Evolutionary conservation across 305 asterid genomes (phyloP), one percentile per base, ranked within the genome.

Genomic region (Fraxinus xanthoxyloides): DNA sequence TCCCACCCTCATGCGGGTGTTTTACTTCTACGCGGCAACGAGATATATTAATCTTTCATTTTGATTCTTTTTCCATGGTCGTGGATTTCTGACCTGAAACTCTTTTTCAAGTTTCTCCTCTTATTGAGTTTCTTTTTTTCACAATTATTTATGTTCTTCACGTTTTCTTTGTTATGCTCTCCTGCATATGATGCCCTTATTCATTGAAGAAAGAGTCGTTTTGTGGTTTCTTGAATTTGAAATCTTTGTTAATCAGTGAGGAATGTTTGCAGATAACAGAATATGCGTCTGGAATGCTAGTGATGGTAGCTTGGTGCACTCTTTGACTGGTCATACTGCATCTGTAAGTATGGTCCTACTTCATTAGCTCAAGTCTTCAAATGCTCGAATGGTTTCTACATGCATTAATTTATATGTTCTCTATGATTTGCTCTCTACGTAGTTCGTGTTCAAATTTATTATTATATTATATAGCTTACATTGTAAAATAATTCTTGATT

Each of bases 211-310:
- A 77, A 77, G 80, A 78, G 75, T 54, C 78, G 46, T 82, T 65
- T 13, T 78, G 48, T 84, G 79, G 77, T 89, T 82, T 79, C 76
- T 88, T 19, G 31, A 61, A 28, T 28, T 63, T 79, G 82, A 78
- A 76, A 59, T 72, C 48, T 80, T 26, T 46, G 24, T 69, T 84
- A 76, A 72, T 84, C 67, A 73, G 77, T 63, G n/a, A 65, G 38
- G 79, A 81, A 48, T 80, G 24, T 86, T 61, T 89, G 94, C 98
- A 95, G 99, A 96, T 89, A 89, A 92, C 92, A 91, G 98, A 84
- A 94, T 96, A 86, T 96, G 99, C 83, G 99, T 96, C 83, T 96
- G 99, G 99, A 96, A 96, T 94, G 99, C 99, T 87, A 92, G 86
- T 89, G 99, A 96, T 89, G 99, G 99, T 77, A 93, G 99, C 91